phyloP scores from a whole-genome alignment of 1,284 basidiomycete species.

The Entoloma clypeatum region DNA sequence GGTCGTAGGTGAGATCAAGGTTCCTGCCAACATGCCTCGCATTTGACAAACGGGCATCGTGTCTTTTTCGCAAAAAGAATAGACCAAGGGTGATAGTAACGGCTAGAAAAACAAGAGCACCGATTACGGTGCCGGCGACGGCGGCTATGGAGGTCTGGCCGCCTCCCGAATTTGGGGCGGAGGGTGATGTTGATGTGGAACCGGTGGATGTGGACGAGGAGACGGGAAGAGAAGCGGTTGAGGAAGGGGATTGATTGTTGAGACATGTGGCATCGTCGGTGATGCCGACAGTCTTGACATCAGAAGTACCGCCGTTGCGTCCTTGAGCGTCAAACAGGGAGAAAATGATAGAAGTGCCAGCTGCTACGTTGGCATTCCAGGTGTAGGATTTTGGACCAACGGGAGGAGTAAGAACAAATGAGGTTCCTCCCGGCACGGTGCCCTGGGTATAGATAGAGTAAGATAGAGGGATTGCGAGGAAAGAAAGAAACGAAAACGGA shows the following conservation, averaged over 20 bases:
- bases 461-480: background rate
- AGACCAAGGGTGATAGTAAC: constrained; percentile 46
- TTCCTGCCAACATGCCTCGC: constrained; percentile 27
- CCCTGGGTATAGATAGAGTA: constrained; percentile 38
- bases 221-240: constrained; percentile 35
- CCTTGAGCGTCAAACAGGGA: constrained; percentile 56
- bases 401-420: constrained; percentile 46
- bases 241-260: constrained; percentile 46
- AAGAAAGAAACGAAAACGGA: constrained; percentile 28
- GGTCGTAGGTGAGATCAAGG: constrained; percentile 28
- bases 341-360: constrained; percentile 60
- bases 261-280: constrained; percentile 55
- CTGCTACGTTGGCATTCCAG: constrained; percentile 58
- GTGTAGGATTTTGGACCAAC: constrained; percentile 39
- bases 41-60: constrained; percentile 24
- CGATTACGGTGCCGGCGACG: constrained; percentile 59
- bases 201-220: constrained; percentile 19
- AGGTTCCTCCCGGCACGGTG: constrained; percentile 59
- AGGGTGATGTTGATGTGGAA: constrained; percentile 24
- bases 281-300: constrained; percentile 42
- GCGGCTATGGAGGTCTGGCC: constrained; percentile 37
- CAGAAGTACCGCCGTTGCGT: constrained; percentile 55
- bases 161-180: constrained; percentile 21
- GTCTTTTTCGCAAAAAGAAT: constrained; percentile 44
- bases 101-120: constrained; percentile 49